Conservation (phyloP, 805 yeast genomes). For the Suhomyces vadensis region DNA sequence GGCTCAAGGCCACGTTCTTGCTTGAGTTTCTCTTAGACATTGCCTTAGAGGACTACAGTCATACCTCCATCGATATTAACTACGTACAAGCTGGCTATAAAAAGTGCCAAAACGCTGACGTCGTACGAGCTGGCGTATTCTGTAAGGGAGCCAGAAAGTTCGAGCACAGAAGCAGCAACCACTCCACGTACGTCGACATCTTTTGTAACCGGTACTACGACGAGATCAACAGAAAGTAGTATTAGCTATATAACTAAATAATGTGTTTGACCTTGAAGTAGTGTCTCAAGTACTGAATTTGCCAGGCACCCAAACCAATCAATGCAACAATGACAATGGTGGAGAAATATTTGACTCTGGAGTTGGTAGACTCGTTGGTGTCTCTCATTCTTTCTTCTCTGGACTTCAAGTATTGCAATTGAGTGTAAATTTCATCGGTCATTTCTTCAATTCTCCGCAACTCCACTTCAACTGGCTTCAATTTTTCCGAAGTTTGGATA, state of each 20-base stretch:
- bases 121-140: neutral
- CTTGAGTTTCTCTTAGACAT: conserved; percentile 24
- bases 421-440: conserved; percentile 76
- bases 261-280: conserved; percentile 88
- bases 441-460: conserved; percentile 83
- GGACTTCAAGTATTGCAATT: conserved; percentile 76
- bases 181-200: neutral
- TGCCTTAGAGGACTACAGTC: conserved; percentile 10
- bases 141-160: too few relatives aligned
- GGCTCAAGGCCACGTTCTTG: conserved; percentile 27
- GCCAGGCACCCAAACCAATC: conserved; percentile 86
- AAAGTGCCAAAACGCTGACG: conserved; percentile 1
- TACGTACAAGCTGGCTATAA: neutral
- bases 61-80: neutral
- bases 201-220: neutral
- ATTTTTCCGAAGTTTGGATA: conserved; percentile 86
- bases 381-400: conserved; percentile 95
- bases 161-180: neutral
- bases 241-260: conserved; percentile 36
- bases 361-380: conserved; percentile 94
- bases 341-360: conserved; percentile 88
- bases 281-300: conserved; percentile 85
- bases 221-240: neutral
- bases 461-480: conserved; percentile 90
- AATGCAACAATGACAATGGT: conserved; percentile 65